Evolutionary conservation across 495 filamentous ascomycete species (phyloP), one percentile per base, ranked within the genome.

Genomic region (Talaromyces nanjingensis): DNA sequence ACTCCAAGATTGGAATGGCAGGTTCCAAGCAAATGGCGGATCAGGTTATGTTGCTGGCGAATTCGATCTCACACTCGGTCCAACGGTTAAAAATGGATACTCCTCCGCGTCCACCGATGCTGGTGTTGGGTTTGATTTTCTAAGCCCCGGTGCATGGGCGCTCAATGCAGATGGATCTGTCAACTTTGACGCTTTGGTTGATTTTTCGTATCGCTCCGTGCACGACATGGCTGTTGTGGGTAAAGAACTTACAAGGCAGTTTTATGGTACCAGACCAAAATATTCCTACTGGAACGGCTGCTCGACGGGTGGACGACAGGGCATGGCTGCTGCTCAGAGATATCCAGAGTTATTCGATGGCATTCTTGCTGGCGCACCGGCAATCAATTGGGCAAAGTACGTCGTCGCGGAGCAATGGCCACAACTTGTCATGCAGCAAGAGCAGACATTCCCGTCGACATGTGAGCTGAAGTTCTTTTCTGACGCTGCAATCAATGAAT

Each of bases 321-420:
- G 78, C 5, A 70, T 79, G 7, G 75, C 76, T 67, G 64, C 71
- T n/a, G 77, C 76, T 12, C 74, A 81, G 62, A 67, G 71, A 54
- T 81, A 73, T 63, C 79, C 80, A 0, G 69, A 70, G 8, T 68
- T 73, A 7, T 83, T 85, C 66, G 85, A 91, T 71, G 88, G 88
- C 18, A 84, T 86, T 14, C 66, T 89, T 18, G 78, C 80, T n/a
- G 81, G 78, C 1, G 77, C 84, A 14, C 81, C 74, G 8, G 73
- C 72, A 22, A 66, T 76, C 62, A 75, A 74, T 58, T 76, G 72
- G 63, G 73, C 74, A 6, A 76, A 74, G n/a, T 70, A 82, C 8
- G 63, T 70, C 20, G 45, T 65, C 1, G 65, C 66, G 1, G 64
- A 25, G 12, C 62, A 64, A 24, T 73, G 71, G 69, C 45, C 66